These are phyloP conservation scores for Rhizopogon salebrosus DNA, from an alignment of 768 basidiomycete species.

Conservation along the genomic window DNA sequence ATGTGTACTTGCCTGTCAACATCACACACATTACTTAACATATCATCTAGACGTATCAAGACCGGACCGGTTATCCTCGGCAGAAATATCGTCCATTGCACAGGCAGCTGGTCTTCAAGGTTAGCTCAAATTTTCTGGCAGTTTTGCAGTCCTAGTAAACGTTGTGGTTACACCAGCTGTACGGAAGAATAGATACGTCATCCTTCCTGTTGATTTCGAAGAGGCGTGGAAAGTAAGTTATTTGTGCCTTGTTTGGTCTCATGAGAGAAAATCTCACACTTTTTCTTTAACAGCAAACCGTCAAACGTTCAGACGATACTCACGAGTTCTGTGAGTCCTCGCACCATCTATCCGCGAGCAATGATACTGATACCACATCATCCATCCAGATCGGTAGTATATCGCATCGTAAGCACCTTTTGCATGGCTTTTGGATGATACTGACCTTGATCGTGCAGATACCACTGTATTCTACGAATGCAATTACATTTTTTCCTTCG, in stretches of 20 bases:
- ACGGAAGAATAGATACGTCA: slow-evolving; percentile 96
- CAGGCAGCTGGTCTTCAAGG: slow-evolving; percentile 98
- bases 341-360: not conserved
- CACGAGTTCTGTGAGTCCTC: slow-evolving; percentile 85
- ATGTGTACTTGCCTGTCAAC: slow-evolving; percentile 25
- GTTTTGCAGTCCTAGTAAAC: not conserved
- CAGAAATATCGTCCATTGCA: slow-evolving; percentile 92
- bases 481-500: slow-evolving; percentile 22
- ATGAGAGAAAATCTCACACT: slow-evolving; percentile 24
- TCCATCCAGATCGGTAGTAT: slow-evolving; percentile 34
- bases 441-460: slow-evolving; percentile 17
- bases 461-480: slow-evolving; percentile 30
- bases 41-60: slow-evolving; percentile 78
- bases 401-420: slow-evolving; percentile 32
- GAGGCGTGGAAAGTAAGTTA: slow-evolving; percentile 97
- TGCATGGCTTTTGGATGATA: slow-evolving; percentile 12
- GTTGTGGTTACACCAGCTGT: slow-evolving; percentile 54
- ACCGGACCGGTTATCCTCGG: slow-evolving; percentile 92
- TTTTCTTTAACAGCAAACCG: slow-evolving; percentile 70
- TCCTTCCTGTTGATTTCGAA: slow-evolving; percentile 95
- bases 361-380: slow-evolving; percentile 3
- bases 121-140: slow-evolving; percentile 16
- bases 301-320: slow-evolving; percentile 94
- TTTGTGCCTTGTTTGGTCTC: slow-evolving; percentile 45
- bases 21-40: slow-evolving; percentile 11